phyloP scores from a whole-genome alignment of 345 rosid species.

The Salix exigua region DNA sequence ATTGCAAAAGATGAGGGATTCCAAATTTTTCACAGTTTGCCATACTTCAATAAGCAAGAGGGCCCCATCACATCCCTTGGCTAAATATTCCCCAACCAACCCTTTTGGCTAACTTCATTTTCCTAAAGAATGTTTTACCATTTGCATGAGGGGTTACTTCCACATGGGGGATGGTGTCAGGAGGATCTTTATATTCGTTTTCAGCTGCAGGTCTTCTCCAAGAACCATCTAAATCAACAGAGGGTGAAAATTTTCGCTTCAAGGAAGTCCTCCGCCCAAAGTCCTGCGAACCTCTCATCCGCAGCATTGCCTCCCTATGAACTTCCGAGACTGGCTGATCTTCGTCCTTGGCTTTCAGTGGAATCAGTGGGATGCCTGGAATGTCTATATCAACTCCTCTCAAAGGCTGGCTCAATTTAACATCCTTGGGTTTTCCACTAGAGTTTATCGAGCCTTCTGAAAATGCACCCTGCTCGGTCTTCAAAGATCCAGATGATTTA shows the following conservation, averaged over 20 bases:
- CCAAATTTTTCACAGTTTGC: slow-evolving; percentile 13
- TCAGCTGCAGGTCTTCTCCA: slow-evolving; percentile 42
- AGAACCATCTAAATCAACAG: slow-evolving; percentile 46
- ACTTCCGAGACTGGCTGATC: slow-evolving; percentile 29
- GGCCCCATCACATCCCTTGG: slow-evolving; percentile 21
- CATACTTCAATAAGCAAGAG: slow-evolving; percentile 20
- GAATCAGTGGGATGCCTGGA: slow-evolving; percentile 25
- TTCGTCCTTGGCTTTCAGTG: slow-evolving; percentile 33
- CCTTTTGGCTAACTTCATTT: slow-evolving; percentile 16
- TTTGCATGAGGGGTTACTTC: slow-evolving; percentile 42
- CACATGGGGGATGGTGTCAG: slow-evolving; percentile 42
- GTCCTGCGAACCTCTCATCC: slow-evolving; percentile 90
- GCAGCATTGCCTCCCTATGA: slow-evolving; percentile 47
- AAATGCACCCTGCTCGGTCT: slow-evolving; percentile 35
- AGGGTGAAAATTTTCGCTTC: slow-evolving; percentile 50
- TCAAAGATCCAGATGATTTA: slow-evolving; percentile 34
- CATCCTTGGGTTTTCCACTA: slow-evolving; percentile 35
- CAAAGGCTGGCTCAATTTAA: slow-evolving; percentile 26
- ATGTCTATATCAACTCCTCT: slow-evolving; percentile 27
- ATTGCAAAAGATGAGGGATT: slow-evolving; percentile 20
- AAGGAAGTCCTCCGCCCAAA: slow-evolving; percentile 62
- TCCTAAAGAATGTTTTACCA: slow-evolving; percentile 46
- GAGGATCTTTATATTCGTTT: slow-evolving; percentile 40
- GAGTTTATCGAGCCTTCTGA: slow-evolving; percentile 42
- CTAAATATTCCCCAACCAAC: slow-evolving; percentile 10